Conservation (phyloP, 2,329 filamentous ascomycete species). For the Fusarium udum region DNA sequence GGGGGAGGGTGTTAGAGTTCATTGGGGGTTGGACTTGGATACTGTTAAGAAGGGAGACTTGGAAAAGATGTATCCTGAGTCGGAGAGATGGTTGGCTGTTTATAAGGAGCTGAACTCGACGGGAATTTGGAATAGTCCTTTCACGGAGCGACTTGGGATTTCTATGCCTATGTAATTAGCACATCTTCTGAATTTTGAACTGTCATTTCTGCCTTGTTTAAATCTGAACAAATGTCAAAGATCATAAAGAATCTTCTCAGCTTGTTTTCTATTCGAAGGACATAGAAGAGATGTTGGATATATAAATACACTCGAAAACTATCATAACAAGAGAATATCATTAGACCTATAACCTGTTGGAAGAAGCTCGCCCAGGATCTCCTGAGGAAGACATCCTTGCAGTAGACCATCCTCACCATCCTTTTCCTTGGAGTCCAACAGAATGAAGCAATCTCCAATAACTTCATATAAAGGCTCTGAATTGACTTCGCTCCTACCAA, state of each 20-base stretch:
- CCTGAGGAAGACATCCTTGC: neutral
- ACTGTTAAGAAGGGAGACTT: neutral
- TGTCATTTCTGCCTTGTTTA: accelerated
- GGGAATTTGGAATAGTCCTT: neutral
- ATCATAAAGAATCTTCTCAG: accelerated
- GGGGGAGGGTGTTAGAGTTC: neutral
- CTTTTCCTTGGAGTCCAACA: neutral
- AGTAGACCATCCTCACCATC: neutral
- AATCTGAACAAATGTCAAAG: accelerated
- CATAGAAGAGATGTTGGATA: too few relatives aligned
- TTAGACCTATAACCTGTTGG: neutral
- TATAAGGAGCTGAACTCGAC: neutral
- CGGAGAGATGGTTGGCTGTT: neutral
- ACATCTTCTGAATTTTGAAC: accelerated
- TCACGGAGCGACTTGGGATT: neutral
- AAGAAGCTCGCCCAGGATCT: neutral
- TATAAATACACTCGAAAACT: neutral
- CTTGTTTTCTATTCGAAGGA: accelerated
- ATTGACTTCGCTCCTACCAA: accelerated
- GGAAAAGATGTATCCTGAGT: neutral
- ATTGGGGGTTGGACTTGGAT: neutral
- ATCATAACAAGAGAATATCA: neutral
- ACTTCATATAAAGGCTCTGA: neutral
- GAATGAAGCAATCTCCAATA: neutral
- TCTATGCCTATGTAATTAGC: neutral